Percentiles rank a stretch among this genome's conserved stretches.
These are phyloP conservation scores for Talaromyces adpressus DNA, from an alignment of 495 filamentous ascomycete genomes.

Conservation along the genomic window DNA sequence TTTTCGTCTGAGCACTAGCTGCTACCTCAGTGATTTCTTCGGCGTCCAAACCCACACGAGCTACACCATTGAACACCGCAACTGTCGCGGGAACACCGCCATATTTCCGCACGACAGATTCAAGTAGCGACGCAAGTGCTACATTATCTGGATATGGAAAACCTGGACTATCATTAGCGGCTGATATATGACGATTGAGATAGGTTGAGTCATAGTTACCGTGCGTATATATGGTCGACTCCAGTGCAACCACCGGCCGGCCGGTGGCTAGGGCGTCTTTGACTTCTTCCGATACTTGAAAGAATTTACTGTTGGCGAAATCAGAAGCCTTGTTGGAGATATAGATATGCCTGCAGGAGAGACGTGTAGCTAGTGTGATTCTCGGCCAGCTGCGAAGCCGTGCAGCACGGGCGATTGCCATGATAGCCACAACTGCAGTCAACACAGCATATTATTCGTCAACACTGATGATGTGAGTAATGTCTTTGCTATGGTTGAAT, in stretches of 20 bases:
- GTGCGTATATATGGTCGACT: slow-evolving; percentile 85
- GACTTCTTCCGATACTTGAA: slow-evolving; percentile 78
- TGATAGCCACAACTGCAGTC: slow-evolving; percentile 8
- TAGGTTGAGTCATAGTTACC: slow-evolving; percentile 32
- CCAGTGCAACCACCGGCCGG: slow-evolving; percentile 81
- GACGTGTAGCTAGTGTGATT: not conserved
- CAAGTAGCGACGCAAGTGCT: slow-evolving; percentile 60
- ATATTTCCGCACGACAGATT: slow-evolving; percentile 67
- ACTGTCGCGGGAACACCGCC: slow-evolving; percentile 91
- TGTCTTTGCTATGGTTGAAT: not conserved
- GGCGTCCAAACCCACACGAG: slow-evolving; percentile 64
- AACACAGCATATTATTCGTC: not conserved
- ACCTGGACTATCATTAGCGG: slow-evolving; percentile 46
- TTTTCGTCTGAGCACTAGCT: slow-evolving; percentile 52
- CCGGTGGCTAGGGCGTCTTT: slow-evolving; percentile 61
- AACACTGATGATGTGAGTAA: not conserved
- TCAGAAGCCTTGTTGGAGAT: slow-evolving; percentile 1
- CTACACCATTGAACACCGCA: slow-evolving; percentile 74
- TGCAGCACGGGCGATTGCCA: slow-evolving; percentile 24
- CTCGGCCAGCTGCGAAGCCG: slow-evolving; percentile 16
- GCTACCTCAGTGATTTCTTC: slow-evolving; percentile 68
- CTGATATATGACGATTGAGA: not conserved
- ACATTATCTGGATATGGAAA: slow-evolving; percentile 80
- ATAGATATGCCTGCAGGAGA: not conserved
- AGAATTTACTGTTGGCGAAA: slow-evolving; percentile 39